Evolutionary conservation across 2,329 filamentous ascomycete genomes (phyloP).

Genomic region (Sporothrix brunneoviolacea): DNA sequence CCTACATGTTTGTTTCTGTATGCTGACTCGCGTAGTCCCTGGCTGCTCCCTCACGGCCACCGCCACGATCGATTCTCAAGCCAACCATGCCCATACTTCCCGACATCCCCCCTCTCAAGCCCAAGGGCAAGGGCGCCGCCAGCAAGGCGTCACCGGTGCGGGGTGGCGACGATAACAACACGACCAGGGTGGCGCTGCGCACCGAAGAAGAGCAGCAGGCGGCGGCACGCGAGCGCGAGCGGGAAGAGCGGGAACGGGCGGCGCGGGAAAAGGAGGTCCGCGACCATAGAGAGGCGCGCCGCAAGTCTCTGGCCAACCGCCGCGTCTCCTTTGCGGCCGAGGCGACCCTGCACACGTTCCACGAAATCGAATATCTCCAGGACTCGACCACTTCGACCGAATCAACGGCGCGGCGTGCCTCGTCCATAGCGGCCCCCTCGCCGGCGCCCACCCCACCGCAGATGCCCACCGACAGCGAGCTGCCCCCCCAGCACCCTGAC

Average conservation of each 20-base stretch:
- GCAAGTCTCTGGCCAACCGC: constrained; percentile 88
- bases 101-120: constrained; percentile 62
- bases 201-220: constrained; percentile 67
- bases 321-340: constrained; percentile 96
- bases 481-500: constrained; percentile 45
- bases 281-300: constrained; percentile 75
- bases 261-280: constrained; percentile 55
- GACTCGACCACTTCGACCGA: constrained; percentile 80
- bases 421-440: constrained; percentile 42
- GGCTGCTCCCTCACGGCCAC: constrained; percentile 43
- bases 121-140: constrained; percentile 42
- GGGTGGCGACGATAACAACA: constrained; percentile 29
- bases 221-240: constrained; percentile 60
- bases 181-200: constrained; percentile 56
- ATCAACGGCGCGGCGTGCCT: constrained; percentile 68
- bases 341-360: constrained; percentile 94
- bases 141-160: constrained; percentile 3
- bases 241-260: constrained; percentile 58
- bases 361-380: constrained; percentile 82
- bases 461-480: constrained; percentile 24
- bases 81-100: constrained; percentile 62
- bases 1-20: constrained; percentile 19
- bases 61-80: constrained; percentile 70
- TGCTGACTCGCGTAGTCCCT: constrained; percentile 39
- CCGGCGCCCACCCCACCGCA: constrained; percentile 37